These are phyloP conservation scores for Podospora tetraspora DNA, from an alignment of 495 filamentous ascomycete species.

Conservation along the genomic window DNA sequence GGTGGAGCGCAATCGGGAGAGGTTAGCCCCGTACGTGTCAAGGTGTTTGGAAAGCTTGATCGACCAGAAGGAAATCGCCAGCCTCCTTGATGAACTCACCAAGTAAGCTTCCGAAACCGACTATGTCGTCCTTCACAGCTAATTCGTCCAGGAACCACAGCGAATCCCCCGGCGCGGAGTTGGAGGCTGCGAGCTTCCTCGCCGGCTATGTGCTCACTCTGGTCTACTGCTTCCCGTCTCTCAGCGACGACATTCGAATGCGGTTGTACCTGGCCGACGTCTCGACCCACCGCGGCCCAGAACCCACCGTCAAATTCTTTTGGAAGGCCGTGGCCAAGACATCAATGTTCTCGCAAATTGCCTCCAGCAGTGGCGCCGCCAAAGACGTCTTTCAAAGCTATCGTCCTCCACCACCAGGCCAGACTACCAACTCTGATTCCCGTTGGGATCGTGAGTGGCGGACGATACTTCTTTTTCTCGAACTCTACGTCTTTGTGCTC, in stretches of 20 bases:
- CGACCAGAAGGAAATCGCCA: conserved; percentile 37
- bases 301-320: conserved; percentile 81
- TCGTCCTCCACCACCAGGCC: conserved; percentile 15
- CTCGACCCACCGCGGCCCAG: conserved; percentile 37
- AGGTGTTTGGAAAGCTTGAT: conserved; percentile 33
- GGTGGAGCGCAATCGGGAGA: conserved; percentile 11
- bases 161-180: conserved; percentile 26
- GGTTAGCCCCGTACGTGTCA: conserved; percentile 30
- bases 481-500: conserved; percentile 87
- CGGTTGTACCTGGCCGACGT: conserved; percentile 84
- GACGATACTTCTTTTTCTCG: conserved; percentile 83
- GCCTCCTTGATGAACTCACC: conserved; percentile 35
- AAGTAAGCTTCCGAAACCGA: conserved; percentile 29
- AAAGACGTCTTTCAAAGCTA: conserved; percentile 25
- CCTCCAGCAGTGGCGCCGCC: conserved; percentile 25
- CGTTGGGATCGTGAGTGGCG: conserved; percentile 71
- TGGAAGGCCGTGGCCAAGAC: conserved; percentile 73
- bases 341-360: conserved; percentile 59
- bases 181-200: conserved; percentile 63
- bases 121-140: conserved; percentile 8
- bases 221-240: conserved; percentile 75
- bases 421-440: conserved; percentile 21
- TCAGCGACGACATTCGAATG: conserved; percentile 89
- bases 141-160: conserved; percentile 26
- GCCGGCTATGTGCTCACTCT: conserved; percentile 85